Evolutionary conservation across 1,139 yeast species (phyloP), one percentile per base, ranked within the genome.

Genomic region (Sugiyamaella paludigena): DNA sequence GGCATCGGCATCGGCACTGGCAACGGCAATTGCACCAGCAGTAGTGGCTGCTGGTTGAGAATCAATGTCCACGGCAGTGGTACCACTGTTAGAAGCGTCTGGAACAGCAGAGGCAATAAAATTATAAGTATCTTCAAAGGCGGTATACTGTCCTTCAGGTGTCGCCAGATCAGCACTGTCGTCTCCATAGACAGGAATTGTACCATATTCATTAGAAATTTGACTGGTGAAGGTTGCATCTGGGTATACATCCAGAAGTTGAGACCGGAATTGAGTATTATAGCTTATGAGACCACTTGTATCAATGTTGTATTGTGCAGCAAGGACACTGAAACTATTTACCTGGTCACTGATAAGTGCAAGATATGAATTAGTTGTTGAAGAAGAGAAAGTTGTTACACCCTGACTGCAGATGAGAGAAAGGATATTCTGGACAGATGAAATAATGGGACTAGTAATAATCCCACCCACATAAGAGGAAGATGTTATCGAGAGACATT

Each of bases 81-180:
- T n/a, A n/a, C n/a, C n/a, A n/a, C n/a, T n/a, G n/a, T n/a, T n/a
- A n/a, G n/a, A n/a, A 26, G 47, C 41, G 7, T 37, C 33, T 16
- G 47, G 32, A 5, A 38, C 45, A 13, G 33, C 32, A 36, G 50
- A 47, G 12, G 45, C 37, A 16, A 40, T 37, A 11, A 36, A 24
- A 12, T 36, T 27, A 38, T 44, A 37, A 15, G 34, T 19, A 3
- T n/a, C n/a, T n/a, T n/a, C n/a, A n/a, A n/a, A n/a, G n/a, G n/a
- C n/a, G n/a, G n/a, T n/a, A n/a, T n/a, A n/a, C n/a, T n/a, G n/a
- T n/a, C n/a, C n/a, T n/a, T n/a, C n/a, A n/a, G n/a, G n/a, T n/a
- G 39, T 29, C 2, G 13, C 36, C 33, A 43, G 29, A 15, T 28
- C 42, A 37, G 19, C 26, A 38, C 31, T 12, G 11, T 15, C 42